A percentile compares a stretch with the other conserved stretches of the same genome.
These are phyloP conservation scores for Cladosporium velox DNA, from an alignment of 2,329 filamentous ascomycete genomes.

Conservation along the genomic window DNA sequence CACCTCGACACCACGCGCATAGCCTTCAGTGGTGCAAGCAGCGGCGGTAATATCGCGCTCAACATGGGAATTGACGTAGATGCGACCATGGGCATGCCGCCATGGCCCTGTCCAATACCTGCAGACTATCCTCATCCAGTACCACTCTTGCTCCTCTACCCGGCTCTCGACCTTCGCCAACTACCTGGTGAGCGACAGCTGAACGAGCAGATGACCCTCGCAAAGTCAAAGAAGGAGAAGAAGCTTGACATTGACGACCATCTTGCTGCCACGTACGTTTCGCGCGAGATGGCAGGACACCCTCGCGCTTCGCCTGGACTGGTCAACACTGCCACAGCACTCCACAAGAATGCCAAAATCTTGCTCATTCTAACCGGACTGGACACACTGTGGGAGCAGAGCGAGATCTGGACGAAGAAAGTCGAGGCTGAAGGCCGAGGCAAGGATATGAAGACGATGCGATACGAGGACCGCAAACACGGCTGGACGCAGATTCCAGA, in stretches of 20 bases:
- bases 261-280: conserved; percentile 46
- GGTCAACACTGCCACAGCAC: conserved; percentile 26
- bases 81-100: conserved; percentile 33
- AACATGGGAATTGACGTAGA: conserved; percentile 43
- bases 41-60: conserved; percentile 51
- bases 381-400: conserved; percentile 45
- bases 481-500: conserved; percentile 50
- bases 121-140: conserved; percentile 38
- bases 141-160: conserved; percentile 47
- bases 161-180: conserved; percentile 45
- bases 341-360: conserved; percentile 44
- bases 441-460: conserved; percentile 34
- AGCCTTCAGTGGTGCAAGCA: conserved; percentile 48
- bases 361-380: conserved; percentile 46
- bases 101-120: conserved; percentile 44
- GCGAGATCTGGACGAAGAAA: conserved; percentile 46
- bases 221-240: conserved; percentile 34
- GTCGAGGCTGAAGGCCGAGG: conserved; percentile 38
- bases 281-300: conserved; percentile 40
- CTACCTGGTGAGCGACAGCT: conserved; percentile 44
- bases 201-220: conserved; percentile 37
- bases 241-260: conserved; percentile 38
- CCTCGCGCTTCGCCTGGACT: conserved; percentile 46
- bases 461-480: conserved; percentile 34
- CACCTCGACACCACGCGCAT: conserved; percentile 44